A percentile compares a stretch with the other conserved stretches of the same genome.
Evolutionary conservation across 345 rosid genomes (phyloP).

Genomic region (Diplotaxis tenuifolia): DNA sequence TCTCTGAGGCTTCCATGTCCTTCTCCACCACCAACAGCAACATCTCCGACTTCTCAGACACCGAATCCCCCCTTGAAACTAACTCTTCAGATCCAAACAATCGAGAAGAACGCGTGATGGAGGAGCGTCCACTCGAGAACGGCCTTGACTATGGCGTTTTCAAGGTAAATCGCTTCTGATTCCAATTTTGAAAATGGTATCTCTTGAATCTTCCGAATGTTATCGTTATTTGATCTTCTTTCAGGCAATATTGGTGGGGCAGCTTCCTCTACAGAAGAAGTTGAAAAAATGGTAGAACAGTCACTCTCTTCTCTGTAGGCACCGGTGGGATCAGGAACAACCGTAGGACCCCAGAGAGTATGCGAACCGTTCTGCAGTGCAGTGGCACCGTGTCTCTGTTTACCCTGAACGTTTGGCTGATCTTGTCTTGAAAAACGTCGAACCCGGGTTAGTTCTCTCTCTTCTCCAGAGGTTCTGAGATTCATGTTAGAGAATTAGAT

Average conservation of each 20-base stretch:
- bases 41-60: conserved; percentile 38
- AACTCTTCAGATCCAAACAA: conserved; percentile 22
- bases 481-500: neutral
- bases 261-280: conserved; percentile 71
- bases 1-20: conserved; percentile 38
- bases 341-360: conserved; percentile 68
- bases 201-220: neutral
- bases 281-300: conserved; percentile 55
- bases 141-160: conserved; percentile 78
- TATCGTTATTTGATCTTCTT: neutral
- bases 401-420: conserved; percentile 60
- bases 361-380: conserved; percentile 64
- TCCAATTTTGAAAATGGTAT: neutral
- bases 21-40: conserved; percentile 49
- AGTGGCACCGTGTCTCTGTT: conserved; percentile 91
- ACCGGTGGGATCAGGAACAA: conserved; percentile 88
- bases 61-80: conserved; percentile 31
- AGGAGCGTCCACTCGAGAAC: conserved; percentile 60
- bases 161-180: conserved; percentile 44
- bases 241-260: conserved; percentile 91
- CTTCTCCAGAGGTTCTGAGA: neutral
- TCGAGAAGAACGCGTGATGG: conserved; percentile 36
- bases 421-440: conserved; percentile 45
- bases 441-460: conserved; percentile 68
- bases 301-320: conserved; percentile 67